Conservation (phyloP, 148 eudicot species). For the Euryodendron excelsum region DNA sequence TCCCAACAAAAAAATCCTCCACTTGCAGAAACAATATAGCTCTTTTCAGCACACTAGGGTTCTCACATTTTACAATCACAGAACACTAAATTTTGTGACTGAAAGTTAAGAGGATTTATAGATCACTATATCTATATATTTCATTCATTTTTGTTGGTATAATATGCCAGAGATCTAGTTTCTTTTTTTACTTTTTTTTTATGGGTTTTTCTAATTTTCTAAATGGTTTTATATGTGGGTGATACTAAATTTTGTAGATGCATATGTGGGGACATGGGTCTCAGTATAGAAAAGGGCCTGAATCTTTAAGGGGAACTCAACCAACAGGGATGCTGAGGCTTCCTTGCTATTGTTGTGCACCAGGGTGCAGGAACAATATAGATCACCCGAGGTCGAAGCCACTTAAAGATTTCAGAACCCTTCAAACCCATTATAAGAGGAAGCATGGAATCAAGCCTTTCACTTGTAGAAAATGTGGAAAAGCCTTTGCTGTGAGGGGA, state of each 20-base stretch:
- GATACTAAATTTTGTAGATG: slow-evolving; percentile 34
- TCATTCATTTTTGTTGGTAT: no score
- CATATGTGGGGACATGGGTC: slow-evolving; percentile 82
- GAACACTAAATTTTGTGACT: no score
- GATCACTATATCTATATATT: no score
- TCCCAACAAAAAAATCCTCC: no score
- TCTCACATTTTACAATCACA: no score
- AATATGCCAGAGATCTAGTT: no score
- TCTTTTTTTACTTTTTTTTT: no score
- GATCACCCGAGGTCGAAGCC: slow-evolving; percentile 68
- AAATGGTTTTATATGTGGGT: not conserved
- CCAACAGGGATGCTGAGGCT: slow-evolving; percentile 72
- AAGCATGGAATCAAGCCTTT: slow-evolving; percentile 69
- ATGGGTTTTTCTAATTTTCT: not conserved
- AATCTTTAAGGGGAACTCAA: slow-evolving; percentile 59
- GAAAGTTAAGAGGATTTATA: no score
- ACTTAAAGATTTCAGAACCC: slow-evolving; percentile 62
- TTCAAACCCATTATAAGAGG: slow-evolving; percentile 67
- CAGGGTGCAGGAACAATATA: slow-evolving; percentile 63
- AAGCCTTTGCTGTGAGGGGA: slow-evolving; percentile 64
- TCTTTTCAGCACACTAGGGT: no score
- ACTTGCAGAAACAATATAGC: no score
- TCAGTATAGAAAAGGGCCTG: slow-evolving; percentile 61
- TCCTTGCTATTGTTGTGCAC: slow-evolving; percentile 68
- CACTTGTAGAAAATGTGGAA: slow-evolving; percentile 60